Evolutionary conservation across 768 basidiomycete species (phyloP).

Genomic region (Auricularia sp.): DNA sequence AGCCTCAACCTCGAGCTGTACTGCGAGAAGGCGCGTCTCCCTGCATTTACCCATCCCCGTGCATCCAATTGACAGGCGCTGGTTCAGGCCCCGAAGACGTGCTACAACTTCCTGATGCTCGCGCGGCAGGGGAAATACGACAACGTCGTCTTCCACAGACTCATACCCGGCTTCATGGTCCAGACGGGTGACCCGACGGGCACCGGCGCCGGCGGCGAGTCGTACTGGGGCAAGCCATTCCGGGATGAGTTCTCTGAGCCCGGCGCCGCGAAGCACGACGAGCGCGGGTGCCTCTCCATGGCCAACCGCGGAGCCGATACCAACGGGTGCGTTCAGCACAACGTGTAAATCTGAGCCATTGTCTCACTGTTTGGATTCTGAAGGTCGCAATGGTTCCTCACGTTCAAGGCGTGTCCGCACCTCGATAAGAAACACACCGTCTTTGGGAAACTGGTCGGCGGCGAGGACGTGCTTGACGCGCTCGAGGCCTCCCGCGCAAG

Average conservation of each 20-base stretch:
- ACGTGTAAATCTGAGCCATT: not conserved
- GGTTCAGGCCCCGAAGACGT: constrained; percentile 55
- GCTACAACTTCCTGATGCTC: constrained; percentile 95
- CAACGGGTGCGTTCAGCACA: constrained; percentile 43
- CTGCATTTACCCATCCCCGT: not conserved
- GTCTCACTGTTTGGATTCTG: not conserved
- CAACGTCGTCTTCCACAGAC: constrained; percentile 78
- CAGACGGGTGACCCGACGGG: constrained; percentile 98
- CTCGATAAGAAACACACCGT: constrained; percentile 93
- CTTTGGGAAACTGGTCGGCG: constrained; percentile 94
- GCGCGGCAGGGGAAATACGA: constrained; percentile 88
- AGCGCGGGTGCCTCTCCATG: constrained; percentile 82
- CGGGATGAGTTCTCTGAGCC: constrained; percentile 87
- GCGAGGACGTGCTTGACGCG: constrained; percentile 78
- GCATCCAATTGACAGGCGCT: constrained; percentile 45
- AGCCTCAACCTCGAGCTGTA: constrained; percentile 77
- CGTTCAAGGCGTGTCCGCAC: constrained; percentile 73
- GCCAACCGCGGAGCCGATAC: constrained; percentile 89
- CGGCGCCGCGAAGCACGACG: constrained; percentile 79
- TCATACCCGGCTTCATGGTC: constrained; percentile 97
- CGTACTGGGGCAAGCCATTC: constrained; percentile 92
- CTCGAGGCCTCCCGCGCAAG: constrained; percentile 76
- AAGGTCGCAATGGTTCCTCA: constrained; percentile 90
- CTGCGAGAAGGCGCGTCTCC: constrained; percentile 66
- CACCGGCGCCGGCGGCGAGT: constrained; percentile 86